These are phyloP conservation scores for Colletotrichum eremochloae DNA, from an alignment of 2,329 filamentous ascomycete genomes.

Conservation along the genomic window DNA sequence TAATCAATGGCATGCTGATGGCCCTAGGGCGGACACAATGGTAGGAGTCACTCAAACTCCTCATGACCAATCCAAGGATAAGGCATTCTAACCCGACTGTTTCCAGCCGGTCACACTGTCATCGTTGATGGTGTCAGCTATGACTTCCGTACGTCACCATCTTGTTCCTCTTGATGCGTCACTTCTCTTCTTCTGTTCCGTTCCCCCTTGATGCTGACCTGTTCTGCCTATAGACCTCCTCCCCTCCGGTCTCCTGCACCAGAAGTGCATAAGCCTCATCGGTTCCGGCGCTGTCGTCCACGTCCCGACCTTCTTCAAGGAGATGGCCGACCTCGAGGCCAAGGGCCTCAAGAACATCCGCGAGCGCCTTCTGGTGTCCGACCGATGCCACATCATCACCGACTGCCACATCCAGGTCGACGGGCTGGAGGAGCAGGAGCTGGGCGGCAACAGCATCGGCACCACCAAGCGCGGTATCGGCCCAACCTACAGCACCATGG, in stretches of 20 bases:
- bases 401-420: slow-evolving; percentile 77
- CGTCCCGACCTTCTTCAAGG: slow-evolving; percentile 61
- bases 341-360: slow-evolving; percentile 54
- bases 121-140: slow-evolving; percentile 42
- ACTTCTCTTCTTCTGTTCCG: slow-evolving; percentile 1
- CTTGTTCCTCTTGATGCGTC: slow-evolving; percentile 10
- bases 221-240: slow-evolving; percentile 67
- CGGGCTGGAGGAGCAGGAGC: slow-evolving; percentile 73
- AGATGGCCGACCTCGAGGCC: slow-evolving; percentile 56
- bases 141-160: slow-evolving; percentile 41
- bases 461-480: slow-evolving; percentile 58
- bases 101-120: slow-evolving; percentile 42
- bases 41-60: slow-evolving; percentile 45
- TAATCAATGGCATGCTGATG: slow-evolving; percentile 41
- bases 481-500: slow-evolving; percentile 65
- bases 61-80: slow-evolving; percentile 16
- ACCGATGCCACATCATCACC: slow-evolving; percentile 74
- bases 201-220: slow-evolving; percentile 43
- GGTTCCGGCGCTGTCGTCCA: slow-evolving; percentile 78
- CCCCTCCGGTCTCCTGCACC: slow-evolving; percentile 79
- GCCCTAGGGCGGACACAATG: slow-evolving; percentile 50
- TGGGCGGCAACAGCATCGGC: slow-evolving; percentile 55
- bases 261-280: slow-evolving; percentile 78
- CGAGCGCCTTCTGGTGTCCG: slow-evolving; percentile 71
- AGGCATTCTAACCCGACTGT: slow-evolving; percentile 39